Evolutionary conservation across 495 filamentous ascomycete species (phyloP).

Genomic region (Penicillium simplicissimum): DNA sequence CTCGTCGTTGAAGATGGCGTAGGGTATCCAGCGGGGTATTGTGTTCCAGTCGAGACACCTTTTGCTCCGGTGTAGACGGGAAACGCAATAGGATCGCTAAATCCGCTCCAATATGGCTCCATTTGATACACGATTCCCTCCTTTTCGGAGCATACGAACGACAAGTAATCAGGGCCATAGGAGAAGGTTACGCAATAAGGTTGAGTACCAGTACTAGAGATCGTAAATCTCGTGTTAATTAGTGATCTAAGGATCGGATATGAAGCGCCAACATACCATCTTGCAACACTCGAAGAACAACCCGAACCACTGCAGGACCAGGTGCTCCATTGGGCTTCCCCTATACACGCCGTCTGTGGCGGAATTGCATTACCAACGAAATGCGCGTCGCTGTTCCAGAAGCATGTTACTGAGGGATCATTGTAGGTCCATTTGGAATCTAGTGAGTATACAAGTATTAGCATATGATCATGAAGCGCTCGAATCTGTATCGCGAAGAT

Average conservation of each 20-base stretch:
- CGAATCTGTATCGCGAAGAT: neutral
- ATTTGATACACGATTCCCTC: neutral
- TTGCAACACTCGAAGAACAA: neutral
- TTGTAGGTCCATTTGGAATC: neutral
- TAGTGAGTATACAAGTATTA: neutral
- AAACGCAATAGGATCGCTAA: neutral
- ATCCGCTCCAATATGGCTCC: neutral
- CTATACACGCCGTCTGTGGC: neutral
- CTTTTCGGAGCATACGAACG: neutral
- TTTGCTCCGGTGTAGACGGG: neutral
- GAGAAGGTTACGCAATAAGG: neutral
- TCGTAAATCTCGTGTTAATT: neutral
- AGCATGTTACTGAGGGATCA: neutral
- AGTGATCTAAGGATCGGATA: neutral
- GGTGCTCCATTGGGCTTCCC: neutral
- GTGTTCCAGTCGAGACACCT: neutral
- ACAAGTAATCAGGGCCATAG: neutral
- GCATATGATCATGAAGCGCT: neutral
- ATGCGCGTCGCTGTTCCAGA: neutral
- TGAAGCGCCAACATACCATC: neutral
- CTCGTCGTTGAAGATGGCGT: neutral
- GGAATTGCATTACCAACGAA: neutral
- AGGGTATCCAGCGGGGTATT: neutral
- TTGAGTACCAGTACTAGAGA: neutral
- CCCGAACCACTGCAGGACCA: conserved; percentile 1